Evolutionary conservation across 371 early-diverging fungal genomes (phyloP), one percentile per base, ranked within the genome.

Genomic region (Apophysomyces ossiformis): DNA sequence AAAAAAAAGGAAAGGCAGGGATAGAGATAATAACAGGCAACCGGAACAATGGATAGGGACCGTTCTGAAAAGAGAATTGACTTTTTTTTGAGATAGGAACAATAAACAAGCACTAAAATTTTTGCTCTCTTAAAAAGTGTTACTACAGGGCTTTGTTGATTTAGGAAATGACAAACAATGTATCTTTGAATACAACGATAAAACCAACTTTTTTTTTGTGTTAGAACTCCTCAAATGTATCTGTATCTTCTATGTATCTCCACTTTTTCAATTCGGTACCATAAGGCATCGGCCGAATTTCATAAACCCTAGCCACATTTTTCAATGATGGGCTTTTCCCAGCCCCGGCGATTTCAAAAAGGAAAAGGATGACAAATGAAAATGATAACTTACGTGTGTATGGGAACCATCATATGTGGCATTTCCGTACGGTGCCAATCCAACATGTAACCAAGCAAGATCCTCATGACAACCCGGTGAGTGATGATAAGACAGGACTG

Each of bases 281-380:
- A 69, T 93, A 94, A 13, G 95, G 92, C 65, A 89, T 94, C 7
- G 95, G 94, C 38, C 81, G 76, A 38, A 81, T 69, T 50, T 84
- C 84, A 69, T 79, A 84, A 8, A 84, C 77, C 37, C 77, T 80
- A 41, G 16, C 45, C 26, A 66, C 15, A 18, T 50, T 21, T 41
- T 50, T 61, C 12, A 36, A 38, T 38, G n/a, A 47, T 56, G 36
- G 18, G 32, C 32, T 66, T 65, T n/a, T 65, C 37, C 9, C 57
- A 26, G 39, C 41, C 41, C 41, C 13, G 32, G 21, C 54, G 39
- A 11, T 16, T 9, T 36, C 36, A 65, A 60, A 43, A 60, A 32
- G 54, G 56, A 69, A 69, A 45, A 61, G 65, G 54, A 56, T 26
- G 32, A 26, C 32, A 26, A 26, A 26, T 26, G 3, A 60, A 71